Base-by-base conservation (phyloP, 2,329 filamentous ascomycete genomes). In the Fusarium gaditjirri region DNA sequence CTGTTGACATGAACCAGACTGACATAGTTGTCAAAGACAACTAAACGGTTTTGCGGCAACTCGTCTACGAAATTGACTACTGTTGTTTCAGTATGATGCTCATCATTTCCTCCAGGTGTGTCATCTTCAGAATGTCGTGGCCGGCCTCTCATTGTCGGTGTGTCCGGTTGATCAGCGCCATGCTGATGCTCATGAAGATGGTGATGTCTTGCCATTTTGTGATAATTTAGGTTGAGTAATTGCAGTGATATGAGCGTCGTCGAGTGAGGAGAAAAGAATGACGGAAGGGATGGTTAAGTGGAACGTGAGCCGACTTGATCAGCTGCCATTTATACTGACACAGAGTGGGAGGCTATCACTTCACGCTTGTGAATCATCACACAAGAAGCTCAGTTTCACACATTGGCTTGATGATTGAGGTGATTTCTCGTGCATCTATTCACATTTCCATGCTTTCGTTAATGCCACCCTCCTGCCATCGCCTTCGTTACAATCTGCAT, bases 361-460 rank as follows among this genome's bases (percentile, higher is more conserved):
- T 33, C 3, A 23, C 46, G 23, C 27, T 33, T 19, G 46, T 49
- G 46, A 49, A 49, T 49, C 29, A 49, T 49, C 13, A 8, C 29
- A 49, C 46, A 12, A 11, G n/a, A 14, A 0, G n/a, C 29, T 23
- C 3, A 49, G 29, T 23, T 14, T 23, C 21, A 23, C 46, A 10
- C 21, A 49, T 8, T 3, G 29, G 13, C 6, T 33, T 49, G 46
- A 13, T 23, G n/a, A 33, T 49, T 33, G 13, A 49, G 10, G 10
- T 2, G 0, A 0, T 10, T 49, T 23, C 29, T 33, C 8, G 29
- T 33, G 11, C n/a, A 33, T 33, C 23, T 11, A 23, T 16, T 19
- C 19, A 19, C 16, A 33, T 49, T 33, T 13, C 16, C 11, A 23
- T 33, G 21, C 46, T 2, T 19, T 9, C 7, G 4, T 47, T 31